Percentiles rank a stretch among this genome's conserved stretches.
These are phyloP conservation scores for Globisporangium lucens DNA, from an alignment of 352 stramenopile species.

Conservation along the genomic window DNA sequence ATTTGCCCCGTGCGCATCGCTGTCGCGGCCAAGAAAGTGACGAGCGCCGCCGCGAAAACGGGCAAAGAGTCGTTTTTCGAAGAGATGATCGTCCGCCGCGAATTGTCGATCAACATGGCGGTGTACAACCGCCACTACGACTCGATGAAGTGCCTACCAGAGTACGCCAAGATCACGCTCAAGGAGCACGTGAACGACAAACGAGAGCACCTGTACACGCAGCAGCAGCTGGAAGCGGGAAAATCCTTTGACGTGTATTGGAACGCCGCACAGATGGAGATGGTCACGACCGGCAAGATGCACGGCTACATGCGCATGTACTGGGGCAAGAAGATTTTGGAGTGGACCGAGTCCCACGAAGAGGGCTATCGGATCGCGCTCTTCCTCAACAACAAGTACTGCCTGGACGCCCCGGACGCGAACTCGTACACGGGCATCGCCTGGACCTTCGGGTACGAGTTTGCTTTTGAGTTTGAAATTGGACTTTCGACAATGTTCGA, in stretches of 20 bases:
- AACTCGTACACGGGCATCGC: constrained; percentile 90
- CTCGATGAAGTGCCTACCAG: constrained; percentile 79
- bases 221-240: constrained; percentile 89
- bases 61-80: constrained; percentile 94
- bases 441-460: constrained; percentile 64
- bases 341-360: constrained; percentile 93
- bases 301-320: constrained; percentile 97
- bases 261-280: constrained; percentile 97
- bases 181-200: constrained; percentile 83
- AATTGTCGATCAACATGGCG: constrained; percentile 97
- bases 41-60: constrained; percentile 55
- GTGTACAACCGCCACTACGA: constrained; percentile 97
- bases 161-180: constrained; percentile 93
- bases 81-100: constrained; percentile 95
- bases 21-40: constrained; percentile 58
- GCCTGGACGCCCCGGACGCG: constrained; percentile 95
- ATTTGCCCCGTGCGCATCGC: constrained; percentile 70
- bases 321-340: constrained; percentile 99
- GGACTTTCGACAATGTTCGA: neutral
- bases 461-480: neutral
- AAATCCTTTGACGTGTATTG: constrained; percentile 96
- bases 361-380: constrained; percentile 92
- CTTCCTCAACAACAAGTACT: constrained; percentile 99
- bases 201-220: constrained; percentile 90
- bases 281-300: constrained; percentile 93